A percentile compares a stretch with the other conserved stretches of the same genome.
phyloP scores from a whole-genome alignment of 495 filamentous ascomycete species.

The Xylaria curta region DNA sequence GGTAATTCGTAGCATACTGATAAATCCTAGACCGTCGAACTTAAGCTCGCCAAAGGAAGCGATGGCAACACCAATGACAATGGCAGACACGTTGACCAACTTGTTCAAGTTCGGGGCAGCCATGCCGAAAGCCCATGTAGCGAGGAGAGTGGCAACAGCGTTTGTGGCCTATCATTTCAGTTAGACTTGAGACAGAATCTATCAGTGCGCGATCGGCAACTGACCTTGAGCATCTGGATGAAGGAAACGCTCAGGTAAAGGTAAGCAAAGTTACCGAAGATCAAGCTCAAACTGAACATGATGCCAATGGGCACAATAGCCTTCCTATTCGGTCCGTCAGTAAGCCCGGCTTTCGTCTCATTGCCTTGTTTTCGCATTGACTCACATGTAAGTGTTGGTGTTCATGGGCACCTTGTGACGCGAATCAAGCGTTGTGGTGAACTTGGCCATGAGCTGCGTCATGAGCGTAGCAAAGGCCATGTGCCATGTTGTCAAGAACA shows the following conservation, averaged over 20 bases:
- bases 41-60: conserved; percentile 90
- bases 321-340: conserved; percentile 78
- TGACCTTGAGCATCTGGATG: conserved; percentile 90
- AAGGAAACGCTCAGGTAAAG: conserved; percentile 88
- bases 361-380: background rate
- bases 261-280: conserved; percentile 89
- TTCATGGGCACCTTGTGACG: conserved; percentile 81
- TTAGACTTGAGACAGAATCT: conserved; percentile 25
- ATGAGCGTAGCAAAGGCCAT: conserved; percentile 76
- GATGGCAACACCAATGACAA: conserved; percentile 85
- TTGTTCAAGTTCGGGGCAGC: conserved; percentile 75
- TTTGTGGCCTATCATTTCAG: conserved; percentile 69
- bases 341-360: conserved; percentile 71
- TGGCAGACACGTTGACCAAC: conserved; percentile 80
- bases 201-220: background rate
- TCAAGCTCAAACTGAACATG: conserved; percentile 89
- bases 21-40: conserved; percentile 81
- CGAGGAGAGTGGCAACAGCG: conserved; percentile 82
- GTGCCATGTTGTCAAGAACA: conserved; percentile 84
- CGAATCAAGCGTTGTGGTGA: conserved; percentile 74
- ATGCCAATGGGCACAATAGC: conserved; percentile 89
- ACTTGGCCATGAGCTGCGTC: conserved; percentile 77
- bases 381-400: conserved; percentile 72
- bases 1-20: conserved; percentile 61
- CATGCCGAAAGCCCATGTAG: conserved; percentile 80